Percentiles rank a stretch among this genome's conserved stretches.
Conservation (phyloP, 2,329 filamentous ascomycete genomes). For the Gaeumannomyces tritici region DNA sequence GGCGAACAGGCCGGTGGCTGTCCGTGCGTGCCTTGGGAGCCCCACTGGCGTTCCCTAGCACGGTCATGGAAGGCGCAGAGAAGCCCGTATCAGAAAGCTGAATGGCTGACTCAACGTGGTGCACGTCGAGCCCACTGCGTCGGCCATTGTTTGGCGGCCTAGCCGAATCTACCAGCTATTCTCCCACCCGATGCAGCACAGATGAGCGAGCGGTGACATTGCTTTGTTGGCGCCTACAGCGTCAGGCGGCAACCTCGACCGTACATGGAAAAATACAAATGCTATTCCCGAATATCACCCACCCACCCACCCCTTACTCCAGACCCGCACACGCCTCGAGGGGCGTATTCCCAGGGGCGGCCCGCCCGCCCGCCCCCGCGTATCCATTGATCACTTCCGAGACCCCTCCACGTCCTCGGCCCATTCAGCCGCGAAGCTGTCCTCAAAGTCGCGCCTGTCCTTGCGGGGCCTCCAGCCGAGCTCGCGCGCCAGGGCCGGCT, state of each 20-base stretch:
- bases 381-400: background rate
- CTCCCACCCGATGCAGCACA: background rate
- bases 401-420: background rate
- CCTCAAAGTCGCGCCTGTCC: constrained; percentile 16
- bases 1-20: background rate
- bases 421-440: constrained; percentile 8
- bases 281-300: background rate
- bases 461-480: constrained; percentile 23
- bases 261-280: too few relatives aligned
- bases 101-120: background rate
- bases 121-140: background rate
- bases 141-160: background rate
- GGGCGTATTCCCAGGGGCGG: too few relatives aligned
- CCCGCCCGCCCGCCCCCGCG: too few relatives aligned
- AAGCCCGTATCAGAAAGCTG: background rate
- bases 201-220: background rate
- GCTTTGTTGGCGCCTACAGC: too few relatives aligned
- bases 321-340: background rate
- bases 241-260: background rate
- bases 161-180: background rate
- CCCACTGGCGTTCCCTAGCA: background rate
- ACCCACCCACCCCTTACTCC: too few relatives aligned
- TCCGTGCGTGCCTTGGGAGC: background rate
- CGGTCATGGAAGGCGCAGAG: background rate
- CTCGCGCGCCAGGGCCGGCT: constrained; percentile 13